Evolutionary conservation across 306 rosid species (phyloP).

Genomic region (Oxytropis ochrocephala): DNA sequence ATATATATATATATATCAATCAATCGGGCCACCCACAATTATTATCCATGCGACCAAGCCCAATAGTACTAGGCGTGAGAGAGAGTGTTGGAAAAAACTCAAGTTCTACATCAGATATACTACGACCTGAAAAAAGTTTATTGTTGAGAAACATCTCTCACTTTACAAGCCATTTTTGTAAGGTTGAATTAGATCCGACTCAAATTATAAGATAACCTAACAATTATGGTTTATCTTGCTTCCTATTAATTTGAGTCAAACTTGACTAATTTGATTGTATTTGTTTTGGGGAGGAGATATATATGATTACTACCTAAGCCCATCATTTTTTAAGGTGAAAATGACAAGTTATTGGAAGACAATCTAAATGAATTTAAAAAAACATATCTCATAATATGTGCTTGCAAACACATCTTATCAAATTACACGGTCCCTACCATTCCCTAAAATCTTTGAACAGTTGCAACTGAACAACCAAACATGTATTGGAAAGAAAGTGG

Average conservation of each 20-base stretch:
- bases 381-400: not conserved
- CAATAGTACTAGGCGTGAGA: no score
- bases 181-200: no score
- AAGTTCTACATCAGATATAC: no score
- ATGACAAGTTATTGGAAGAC: conserved; percentile 10
- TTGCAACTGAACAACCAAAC: conserved; percentile 14
- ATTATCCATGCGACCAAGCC: no score
- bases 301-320: conserved; percentile 8
- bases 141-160: no score
- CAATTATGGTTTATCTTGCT: not conserved
- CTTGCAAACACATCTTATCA: conserved; percentile 1
- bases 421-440: conserved; percentile 32
- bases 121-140: no score
- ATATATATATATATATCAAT: no score
- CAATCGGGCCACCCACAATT: no score
- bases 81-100: no score
- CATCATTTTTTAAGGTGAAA: conserved; percentile 8
- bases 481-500: conserved; percentile 21
- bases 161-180: no score
- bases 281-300: not conserved
- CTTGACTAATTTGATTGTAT: not conserved
- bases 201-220: no score
- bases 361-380: not conserved
- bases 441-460: conserved; percentile 11
- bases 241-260: not conserved